Base-by-base conservation (phyloP, 2,329 filamentous ascomycete species). In the Pyrenophora tritici-repentis region DNA sequence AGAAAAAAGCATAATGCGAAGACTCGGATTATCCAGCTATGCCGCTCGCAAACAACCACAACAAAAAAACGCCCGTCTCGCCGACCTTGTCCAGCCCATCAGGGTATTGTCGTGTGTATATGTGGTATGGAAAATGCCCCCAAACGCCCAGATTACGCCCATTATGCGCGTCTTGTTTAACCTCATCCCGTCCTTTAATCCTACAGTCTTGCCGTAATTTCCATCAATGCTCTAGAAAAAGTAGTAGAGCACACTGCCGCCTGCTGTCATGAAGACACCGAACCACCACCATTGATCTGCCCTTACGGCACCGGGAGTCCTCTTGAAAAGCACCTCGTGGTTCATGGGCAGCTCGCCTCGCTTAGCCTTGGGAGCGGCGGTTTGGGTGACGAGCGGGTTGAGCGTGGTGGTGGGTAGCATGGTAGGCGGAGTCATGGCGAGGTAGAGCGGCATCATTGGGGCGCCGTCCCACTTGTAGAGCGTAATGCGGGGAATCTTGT, bases 381-480 rank as follows among this genome's bases (percentile, higher is more conserved):
- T 71, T 9, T 70, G 60, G 12, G 73, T 72, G 3, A 69, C 67
- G 16, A 74, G 66, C 1, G 86, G 83, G 63, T 88, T 86, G 53
- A 90, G 76, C 0, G 85, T 88, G 9, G 78, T 77, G 3, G 86
- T 89, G 2, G 87, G 86, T 5, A 89, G 81, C 86, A 90, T 90
- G 64, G 85, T 75, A 0, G 87, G 86, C 4, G 85, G 82, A 10
- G 73, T 78, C 66, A 81, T 84, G 56, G 80, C 81, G 38, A 88
- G 78, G 71, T 87, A 90, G 78, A 90, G 79, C 9, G 87, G 86
- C 59, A 86, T 82, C 73, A 88, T 75, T 9, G 85, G 86, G 1
- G 83, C 73, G 50, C 86, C 87, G 66, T 89, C 84, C 61, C 81
- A 84, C 61, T 80, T 71, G 70, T 78, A 86, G 38, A 90, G 79